Conservation (phyloP, 176 grass and related monocot genomes). For the Cocos nucifera region DNA sequence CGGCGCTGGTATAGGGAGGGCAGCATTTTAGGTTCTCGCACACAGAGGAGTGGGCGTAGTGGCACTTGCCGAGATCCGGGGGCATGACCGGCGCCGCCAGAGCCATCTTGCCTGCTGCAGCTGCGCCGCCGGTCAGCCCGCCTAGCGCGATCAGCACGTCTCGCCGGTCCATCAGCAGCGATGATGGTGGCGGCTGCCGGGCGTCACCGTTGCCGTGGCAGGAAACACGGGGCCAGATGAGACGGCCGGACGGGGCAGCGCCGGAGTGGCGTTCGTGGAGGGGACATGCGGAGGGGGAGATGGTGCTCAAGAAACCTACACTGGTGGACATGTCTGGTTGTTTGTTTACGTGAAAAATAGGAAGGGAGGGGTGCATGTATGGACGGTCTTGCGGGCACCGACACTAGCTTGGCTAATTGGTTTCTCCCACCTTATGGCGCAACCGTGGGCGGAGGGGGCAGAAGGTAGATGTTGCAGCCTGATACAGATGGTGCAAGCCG, state of each 20-base stretch:
- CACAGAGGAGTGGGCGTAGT: not conserved
- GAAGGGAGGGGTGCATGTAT: too few relatives aligned
- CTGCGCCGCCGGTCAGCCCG: not conserved
- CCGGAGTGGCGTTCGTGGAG: slow-evolving; percentile 5
- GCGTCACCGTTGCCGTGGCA: not conserved
- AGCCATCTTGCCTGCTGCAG: not conserved
- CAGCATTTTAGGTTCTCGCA: not conserved
- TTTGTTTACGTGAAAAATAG: too few relatives aligned
- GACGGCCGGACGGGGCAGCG: slow-evolving; percentile 1
- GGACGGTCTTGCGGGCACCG: too few relatives aligned
- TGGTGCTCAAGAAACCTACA: slow-evolving; percentile 14
- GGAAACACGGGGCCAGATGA: not conserved
- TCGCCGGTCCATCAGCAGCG: slow-evolving; percentile 15
- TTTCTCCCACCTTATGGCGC: too few relatives aligned
- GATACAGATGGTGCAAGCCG: too few relatives aligned
- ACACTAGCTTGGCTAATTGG: too few relatives aligned
- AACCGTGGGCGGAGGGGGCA: too few relatives aligned
- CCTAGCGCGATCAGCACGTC: slow-evolving; percentile 26
- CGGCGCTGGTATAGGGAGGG: not conserved
- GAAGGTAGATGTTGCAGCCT: too few relatives aligned
- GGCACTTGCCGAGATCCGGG: slow-evolving; percentile 27
- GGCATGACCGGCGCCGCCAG: slow-evolving; percentile 12
- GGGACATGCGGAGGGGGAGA: slow-evolving; percentile 22
- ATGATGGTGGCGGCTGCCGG: too few relatives aligned
- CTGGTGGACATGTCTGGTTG: not conserved